These are phyloP conservation scores for Microthyrium microscopicum DNA, from an alignment of 2,329 filamentous ascomycete species.

Conservation along the genomic window DNA sequence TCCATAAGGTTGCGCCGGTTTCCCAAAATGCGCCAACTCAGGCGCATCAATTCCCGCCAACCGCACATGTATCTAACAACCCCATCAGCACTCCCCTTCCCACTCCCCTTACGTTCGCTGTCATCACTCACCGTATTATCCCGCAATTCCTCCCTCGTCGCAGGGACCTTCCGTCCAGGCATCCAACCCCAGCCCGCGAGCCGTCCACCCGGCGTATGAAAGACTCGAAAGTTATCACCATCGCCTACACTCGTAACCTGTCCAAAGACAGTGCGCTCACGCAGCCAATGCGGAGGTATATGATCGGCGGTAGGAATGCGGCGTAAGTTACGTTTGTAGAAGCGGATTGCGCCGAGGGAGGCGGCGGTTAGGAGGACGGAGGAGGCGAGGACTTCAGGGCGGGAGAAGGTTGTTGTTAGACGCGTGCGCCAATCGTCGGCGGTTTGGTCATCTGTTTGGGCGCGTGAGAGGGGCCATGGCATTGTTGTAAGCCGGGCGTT, in stretches of 20 bases:
- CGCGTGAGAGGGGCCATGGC: conserved; percentile 5
- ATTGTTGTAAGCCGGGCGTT: conserved; percentile 6
- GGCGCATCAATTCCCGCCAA: conserved; percentile 88
- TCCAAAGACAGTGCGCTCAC: conserved; percentile 62
- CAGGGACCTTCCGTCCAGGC: conserved; percentile 52
- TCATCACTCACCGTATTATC: conserved; percentile 55
- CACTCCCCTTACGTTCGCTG: not conserved
- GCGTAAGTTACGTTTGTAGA: conserved; percentile 59
- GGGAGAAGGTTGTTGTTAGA: not conserved
- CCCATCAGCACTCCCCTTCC: not conserved
- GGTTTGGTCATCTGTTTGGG: not conserved
- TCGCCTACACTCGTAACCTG: conserved; percentile 88
- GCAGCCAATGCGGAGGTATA: conserved; percentile 60
- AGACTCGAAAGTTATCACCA: conserved; percentile 89
- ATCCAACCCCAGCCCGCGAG: conserved; percentile 87
- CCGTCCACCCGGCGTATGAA: conserved; percentile 83
- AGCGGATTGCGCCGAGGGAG: conserved; percentile 34
- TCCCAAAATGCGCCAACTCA: conserved; percentile 82
- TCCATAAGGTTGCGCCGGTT: conserved; percentile 67
- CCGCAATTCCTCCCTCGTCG: conserved; percentile 49
- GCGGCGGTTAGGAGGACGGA: conserved; percentile 39
- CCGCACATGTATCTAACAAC: conserved; percentile 59
- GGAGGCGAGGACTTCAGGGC: conserved; percentile 26
- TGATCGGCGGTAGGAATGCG: conserved; percentile 65
- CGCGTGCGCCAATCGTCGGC: not conserved